Conservation (phyloP, 2,329 filamentous ascomycete genomes). For the Venturia nashicola region DNA sequence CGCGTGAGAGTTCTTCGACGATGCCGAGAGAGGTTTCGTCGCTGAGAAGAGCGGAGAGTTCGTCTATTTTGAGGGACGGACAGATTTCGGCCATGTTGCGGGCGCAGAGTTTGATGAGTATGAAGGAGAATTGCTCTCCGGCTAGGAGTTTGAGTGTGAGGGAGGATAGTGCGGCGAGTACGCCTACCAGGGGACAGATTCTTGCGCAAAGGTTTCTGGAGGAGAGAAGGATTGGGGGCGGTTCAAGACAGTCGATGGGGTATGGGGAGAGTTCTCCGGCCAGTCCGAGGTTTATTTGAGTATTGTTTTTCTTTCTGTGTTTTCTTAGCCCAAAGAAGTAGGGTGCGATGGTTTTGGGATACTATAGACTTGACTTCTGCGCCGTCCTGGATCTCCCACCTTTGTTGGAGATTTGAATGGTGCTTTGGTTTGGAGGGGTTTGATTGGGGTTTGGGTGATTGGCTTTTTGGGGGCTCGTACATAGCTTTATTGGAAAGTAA, state of each 20-base stretch:
- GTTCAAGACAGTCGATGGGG: neutral
- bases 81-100: neutral
- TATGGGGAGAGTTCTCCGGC: neutral
- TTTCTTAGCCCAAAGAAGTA: neutral
- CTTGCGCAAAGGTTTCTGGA: constrained; percentile 1
- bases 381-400: neutral
- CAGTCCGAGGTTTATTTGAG: constrained; percentile 1
- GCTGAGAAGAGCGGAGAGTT: neutral
- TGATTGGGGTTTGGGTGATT: neutral
- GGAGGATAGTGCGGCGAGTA: neutral
- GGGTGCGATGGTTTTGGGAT: neutral
- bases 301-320: neutral
- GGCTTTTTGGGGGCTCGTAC: neutral
- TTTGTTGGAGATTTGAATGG: neutral
- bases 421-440: neutral
- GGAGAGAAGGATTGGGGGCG: neutral
- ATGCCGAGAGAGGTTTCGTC: neutral
- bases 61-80: neutral
- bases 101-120: neutral
- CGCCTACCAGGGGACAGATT: neutral
- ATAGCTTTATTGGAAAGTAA: constrained; percentile 4
- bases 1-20: neutral
- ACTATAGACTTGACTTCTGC: neutral
- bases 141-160: neutral
- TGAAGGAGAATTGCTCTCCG: neutral